Evolutionary conservation across 2,329 filamentous ascomycete species (phyloP).

Genomic region (Neobulgaria alba): DNA sequence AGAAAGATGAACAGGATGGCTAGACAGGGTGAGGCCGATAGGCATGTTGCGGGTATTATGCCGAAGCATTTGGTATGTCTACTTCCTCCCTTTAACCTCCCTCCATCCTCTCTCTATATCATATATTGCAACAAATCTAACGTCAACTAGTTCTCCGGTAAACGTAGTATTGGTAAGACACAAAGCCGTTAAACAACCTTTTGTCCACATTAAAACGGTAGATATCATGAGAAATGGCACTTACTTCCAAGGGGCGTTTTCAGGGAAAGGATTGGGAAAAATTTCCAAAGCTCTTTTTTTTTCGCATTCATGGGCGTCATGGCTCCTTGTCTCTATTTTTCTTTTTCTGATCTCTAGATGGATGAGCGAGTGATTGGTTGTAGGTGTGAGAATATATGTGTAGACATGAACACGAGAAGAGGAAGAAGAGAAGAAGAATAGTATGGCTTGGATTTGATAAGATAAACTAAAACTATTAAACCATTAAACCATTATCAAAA

Average conservation of each 20-base stretch:
- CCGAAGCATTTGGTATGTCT: conserved; percentile 81
- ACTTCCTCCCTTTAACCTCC: conserved; percentile 3
- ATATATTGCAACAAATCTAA: neutral
- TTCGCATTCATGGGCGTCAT: neutral
- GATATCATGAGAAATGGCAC: too few species aligned
- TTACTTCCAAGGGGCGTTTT: neutral
- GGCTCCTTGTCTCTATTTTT: neutral
- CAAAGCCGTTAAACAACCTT: conserved; percentile 49
- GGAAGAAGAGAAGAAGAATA: too few species aligned
- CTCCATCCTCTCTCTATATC: neutral
- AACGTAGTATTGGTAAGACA: conserved; percentile 90
- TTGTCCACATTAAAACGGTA: neutral
- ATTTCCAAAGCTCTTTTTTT: neutral
- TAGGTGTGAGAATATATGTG: too few species aligned
- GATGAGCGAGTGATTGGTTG: too few species aligned
- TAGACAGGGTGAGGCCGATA: conserved; percentile 90
- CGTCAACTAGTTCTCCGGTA: conserved; percentile 62
- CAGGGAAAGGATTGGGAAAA: neutral
- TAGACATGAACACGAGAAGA: too few species aligned
- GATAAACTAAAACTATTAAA: too few species aligned
- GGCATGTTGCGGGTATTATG: conserved; percentile 73
- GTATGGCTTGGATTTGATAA: too few species aligned
- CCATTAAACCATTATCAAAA: too few species aligned
- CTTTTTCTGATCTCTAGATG: too few species aligned
- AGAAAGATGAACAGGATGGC: conserved; percentile 99